Evolutionary conservation across 768 basidiomycete species (phyloP).

Genomic region (Amanita pallidorosea): DNA sequence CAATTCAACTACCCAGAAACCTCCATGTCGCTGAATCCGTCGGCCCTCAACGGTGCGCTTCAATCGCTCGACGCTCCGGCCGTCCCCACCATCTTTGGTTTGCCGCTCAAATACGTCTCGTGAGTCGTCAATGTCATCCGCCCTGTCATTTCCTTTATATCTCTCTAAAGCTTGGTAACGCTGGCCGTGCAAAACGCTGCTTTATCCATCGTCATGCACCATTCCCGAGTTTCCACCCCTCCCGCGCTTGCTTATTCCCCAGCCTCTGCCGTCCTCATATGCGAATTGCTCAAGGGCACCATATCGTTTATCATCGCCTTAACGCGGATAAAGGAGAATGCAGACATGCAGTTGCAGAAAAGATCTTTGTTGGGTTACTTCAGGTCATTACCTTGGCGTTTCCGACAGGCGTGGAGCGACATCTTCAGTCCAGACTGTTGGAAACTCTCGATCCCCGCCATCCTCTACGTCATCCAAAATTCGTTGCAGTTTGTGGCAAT

Average conservation of each 20-base stretch:
- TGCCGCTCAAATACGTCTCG: conserved; percentile 78
- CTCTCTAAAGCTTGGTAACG: conserved; percentile 51
- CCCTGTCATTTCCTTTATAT: conserved; percentile 1
- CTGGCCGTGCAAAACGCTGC: conserved; percentile 93
- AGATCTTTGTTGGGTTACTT: conserved; percentile 26
- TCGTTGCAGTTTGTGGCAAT: conserved; percentile 96
- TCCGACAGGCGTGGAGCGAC: conserved; percentile 51
- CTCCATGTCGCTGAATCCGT: conserved; percentile 17
- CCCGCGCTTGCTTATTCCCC: conserved; percentile 80
- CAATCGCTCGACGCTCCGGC: conserved; percentile 20
- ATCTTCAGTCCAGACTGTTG: conserved; percentile 91
- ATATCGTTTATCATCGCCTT: conserved; percentile 90
- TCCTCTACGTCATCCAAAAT: conserved; percentile 95
- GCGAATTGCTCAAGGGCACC: conserved; percentile 87
- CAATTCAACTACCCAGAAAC: conserved; percentile 31
- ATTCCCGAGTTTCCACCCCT: conserved; percentile 85
- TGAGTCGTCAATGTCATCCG: conserved; percentile 23
- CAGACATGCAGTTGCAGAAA: conserved; percentile 30
- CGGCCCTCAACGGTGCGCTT: conserved; percentile 20
- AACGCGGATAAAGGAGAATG: conserved; percentile 31
- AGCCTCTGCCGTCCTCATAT: conserved; percentile 87
- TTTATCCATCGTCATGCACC: conserved; percentile 96
- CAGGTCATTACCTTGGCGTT: conserved; percentile 37
- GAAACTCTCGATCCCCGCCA: conserved; percentile 95
- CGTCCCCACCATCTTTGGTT: conserved; percentile 50